Percentiles rank a stretch among this genome's conserved stretches.
phyloP scores from a whole-genome alignment of 2,329 filamentous ascomycete genomes.

The Ophiostoma sp. region DNA sequence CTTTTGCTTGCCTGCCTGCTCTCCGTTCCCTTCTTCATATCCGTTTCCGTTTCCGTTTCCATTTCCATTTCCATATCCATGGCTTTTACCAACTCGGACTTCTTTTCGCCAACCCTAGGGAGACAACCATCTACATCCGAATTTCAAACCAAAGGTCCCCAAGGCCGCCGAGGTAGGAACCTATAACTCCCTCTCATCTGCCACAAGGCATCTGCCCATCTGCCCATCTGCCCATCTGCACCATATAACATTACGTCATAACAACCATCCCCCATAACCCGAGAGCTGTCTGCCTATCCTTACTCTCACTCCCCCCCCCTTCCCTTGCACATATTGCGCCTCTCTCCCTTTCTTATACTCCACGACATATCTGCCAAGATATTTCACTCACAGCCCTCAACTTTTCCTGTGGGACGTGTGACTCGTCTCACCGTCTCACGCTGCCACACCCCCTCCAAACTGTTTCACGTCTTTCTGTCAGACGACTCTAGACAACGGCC shows the following conservation, averaged over 20 bases:
- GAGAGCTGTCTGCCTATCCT: background rate
- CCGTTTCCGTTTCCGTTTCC: background rate
- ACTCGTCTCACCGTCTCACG: conserved; percentile 17
- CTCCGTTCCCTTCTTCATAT: background rate
- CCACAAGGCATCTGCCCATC: background rate
- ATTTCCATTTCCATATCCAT: conserved; percentile 25
- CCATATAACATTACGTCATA: background rate
- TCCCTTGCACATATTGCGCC: background rate
- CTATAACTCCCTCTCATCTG: conserved; percentile 24
- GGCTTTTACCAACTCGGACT: conserved; percentile 47
- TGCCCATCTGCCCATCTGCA: background rate
- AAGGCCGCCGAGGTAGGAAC: conserved; percentile 92
- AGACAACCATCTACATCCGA: conserved; percentile 88
- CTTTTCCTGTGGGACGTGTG: conserved; percentile 1
- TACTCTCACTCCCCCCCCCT: background rate
- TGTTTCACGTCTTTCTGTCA: background rate
- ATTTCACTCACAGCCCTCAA: background rate
- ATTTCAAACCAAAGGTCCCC: conserved; percentile 81
- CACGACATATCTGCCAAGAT: background rate
- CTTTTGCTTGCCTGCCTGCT: background rate
- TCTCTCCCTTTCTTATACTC: background rate
- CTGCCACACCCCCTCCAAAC: background rate
- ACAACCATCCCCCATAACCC: background rate
- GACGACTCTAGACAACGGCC: background rate
- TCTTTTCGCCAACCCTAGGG: conserved; percentile 54